These are phyloP conservation scores for Ceratocystis eucalypticola DNA, from an alignment of 2,329 filamentous ascomycete genomes.

Conservation along the genomic window DNA sequence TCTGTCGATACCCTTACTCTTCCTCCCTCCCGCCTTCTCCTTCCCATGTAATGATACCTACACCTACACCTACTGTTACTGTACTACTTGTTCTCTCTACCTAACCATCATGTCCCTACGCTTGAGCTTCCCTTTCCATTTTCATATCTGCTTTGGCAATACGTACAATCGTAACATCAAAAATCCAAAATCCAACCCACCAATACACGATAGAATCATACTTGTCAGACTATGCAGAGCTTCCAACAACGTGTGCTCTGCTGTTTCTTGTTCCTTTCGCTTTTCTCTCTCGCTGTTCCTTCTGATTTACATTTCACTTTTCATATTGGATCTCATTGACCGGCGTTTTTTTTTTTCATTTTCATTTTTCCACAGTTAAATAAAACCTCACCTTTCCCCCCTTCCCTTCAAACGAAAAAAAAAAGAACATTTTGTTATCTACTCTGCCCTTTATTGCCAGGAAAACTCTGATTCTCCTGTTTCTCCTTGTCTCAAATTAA, in stretches of 20 bases:
- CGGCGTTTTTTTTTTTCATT: not conserved
- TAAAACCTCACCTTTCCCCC: too few species aligned
- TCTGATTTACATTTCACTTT: not conserved
- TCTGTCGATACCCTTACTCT: conserved; percentile 11
- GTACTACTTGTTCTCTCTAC: not conserved
- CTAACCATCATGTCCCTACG: not conserved
- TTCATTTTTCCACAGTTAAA: too few species aligned
- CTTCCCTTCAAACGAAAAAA: too few species aligned
- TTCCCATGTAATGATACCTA: conserved; percentile 8
- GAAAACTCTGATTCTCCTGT: too few species aligned
- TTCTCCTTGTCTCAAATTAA: too few species aligned
- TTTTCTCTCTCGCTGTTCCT: too few species aligned
- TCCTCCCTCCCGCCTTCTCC: not conserved
- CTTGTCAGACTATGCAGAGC: not conserved
- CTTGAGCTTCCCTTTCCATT: not conserved
- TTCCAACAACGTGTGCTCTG: not conserved
- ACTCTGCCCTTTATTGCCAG: too few species aligned
- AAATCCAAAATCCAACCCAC: not conserved
- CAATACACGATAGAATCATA: conserved; percentile 2
- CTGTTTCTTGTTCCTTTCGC: not conserved
- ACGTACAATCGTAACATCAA: not conserved
- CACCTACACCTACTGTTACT: not conserved
- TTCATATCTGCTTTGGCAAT: not conserved
- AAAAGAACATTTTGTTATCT: too few species aligned
- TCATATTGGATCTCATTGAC: not conserved